These are phyloP conservation scores for Didymella keratinophila DNA, from an alignment of 2,329 filamentous ascomycete genomes.

Conservation along the genomic window DNA sequence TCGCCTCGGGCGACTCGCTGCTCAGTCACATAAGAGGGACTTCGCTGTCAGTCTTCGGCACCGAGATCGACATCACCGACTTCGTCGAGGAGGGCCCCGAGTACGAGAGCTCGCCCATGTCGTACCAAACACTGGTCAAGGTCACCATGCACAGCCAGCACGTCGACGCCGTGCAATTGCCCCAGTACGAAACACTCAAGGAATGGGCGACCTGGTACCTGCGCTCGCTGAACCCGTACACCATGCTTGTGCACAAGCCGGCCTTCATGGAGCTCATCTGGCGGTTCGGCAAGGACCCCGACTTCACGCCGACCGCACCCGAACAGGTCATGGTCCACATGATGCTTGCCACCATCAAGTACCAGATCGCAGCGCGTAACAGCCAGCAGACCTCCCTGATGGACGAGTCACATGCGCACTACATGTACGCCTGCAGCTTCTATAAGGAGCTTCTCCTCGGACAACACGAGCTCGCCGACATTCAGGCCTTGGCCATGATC, in stretches of 20 bases:
- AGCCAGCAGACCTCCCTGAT: slow-evolving; percentile 59
- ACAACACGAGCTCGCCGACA: slow-evolving; percentile 68
- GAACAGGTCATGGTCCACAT: slow-evolving; percentile 78
- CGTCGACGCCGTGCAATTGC: slow-evolving; percentile 66
- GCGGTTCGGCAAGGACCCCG: slow-evolving; percentile 74
- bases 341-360: slow-evolving; percentile 79
- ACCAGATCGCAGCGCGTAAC: slow-evolving; percentile 78
- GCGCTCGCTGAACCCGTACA: slow-evolving; percentile 72
- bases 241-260: slow-evolving; percentile 79
- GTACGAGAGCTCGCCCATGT: slow-evolving; percentile 65
- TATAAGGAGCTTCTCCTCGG: slow-evolving; percentile 70
- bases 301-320: slow-evolving; percentile 67
- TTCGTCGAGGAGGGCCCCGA: slow-evolving; percentile 74
- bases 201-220: slow-evolving; percentile 80
- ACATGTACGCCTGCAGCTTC: slow-evolving; percentile 76
- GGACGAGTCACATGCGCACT: slow-evolving; percentile 76
- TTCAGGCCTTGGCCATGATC: slow-evolving; percentile 78
- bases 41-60: slow-evolving; percentile 78
- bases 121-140: slow-evolving; percentile 73
- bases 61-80: slow-evolving; percentile 78
- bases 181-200: slow-evolving; percentile 68
- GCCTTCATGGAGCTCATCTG: slow-evolving; percentile 76
- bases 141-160: slow-evolving; percentile 66
- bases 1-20: slow-evolving; percentile 67
- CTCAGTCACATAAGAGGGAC: slow-evolving; percentile 79